Evolutionary conservation across 352 stramenopile species (phyloP).

Genomic region (Halophytophthora polymorphica): DNA sequence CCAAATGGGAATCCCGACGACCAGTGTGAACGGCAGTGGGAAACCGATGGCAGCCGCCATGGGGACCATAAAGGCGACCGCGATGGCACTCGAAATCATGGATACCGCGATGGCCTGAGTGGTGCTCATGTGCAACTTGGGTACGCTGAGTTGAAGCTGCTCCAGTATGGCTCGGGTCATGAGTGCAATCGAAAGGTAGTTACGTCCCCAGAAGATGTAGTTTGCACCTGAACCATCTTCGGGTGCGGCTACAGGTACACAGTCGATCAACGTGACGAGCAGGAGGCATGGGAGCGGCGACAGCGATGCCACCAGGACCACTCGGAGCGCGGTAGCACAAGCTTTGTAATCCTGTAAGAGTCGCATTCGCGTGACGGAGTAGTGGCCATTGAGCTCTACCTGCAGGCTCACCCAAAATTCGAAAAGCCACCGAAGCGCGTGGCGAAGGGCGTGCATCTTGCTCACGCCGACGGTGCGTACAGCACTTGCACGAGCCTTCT

Average conservation of each 20-base stretch:
- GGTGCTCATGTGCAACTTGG: constrained; percentile 14
- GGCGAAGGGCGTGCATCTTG: neutral
- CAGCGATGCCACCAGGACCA: constrained; percentile 6
- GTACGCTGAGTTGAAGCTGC: constrained; percentile 18
- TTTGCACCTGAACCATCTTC: constrained; percentile 15
- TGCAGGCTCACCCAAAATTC: constrained; percentile 29
- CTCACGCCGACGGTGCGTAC: neutral
- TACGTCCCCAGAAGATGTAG: constrained; percentile 21
- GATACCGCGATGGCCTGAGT: constrained; percentile 7
- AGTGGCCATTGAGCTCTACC: constrained; percentile 38
- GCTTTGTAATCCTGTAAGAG: constrained; percentile 9
- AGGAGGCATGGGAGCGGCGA: constrained; percentile 19
- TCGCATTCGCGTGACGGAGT: constrained; percentile 23
- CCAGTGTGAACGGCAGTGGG: constrained; percentile 40
- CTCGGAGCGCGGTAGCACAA: constrained; percentile 12
- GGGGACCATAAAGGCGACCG: constrained; percentile 23
- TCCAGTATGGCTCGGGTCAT: constrained; percentile 20
- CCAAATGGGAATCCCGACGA: constrained; percentile 24
- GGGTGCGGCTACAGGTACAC: constrained; percentile 12
- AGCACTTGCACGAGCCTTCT: neutral
- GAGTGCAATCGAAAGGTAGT: constrained; percentile 19
- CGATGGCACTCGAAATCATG: constrained; percentile 19
- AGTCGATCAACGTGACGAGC: constrained; percentile 21
- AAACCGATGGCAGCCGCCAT: constrained; percentile 31
- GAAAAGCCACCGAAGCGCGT: neutral